Conservation (phyloP, 805 yeast genomes). For the Phaffomyces opuntiae region DNA sequence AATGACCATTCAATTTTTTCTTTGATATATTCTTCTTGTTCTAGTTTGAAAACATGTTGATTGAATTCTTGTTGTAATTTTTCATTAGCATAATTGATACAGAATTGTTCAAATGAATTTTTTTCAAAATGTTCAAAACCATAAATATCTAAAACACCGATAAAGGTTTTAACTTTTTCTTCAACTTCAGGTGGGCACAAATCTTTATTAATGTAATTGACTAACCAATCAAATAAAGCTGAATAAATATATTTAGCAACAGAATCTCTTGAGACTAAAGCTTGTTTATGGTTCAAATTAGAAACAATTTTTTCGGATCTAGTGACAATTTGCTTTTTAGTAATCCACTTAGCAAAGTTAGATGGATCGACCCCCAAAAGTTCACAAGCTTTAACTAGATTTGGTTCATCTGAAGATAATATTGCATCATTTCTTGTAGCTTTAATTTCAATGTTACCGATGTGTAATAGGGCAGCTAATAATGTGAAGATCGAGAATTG, state of each 20-base stretch:
- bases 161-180: constrained; percentile 58
- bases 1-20: constrained; percentile 96
- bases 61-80: constrained; percentile 95
- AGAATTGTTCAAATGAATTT: constrained; percentile 94
- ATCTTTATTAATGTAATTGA: constrained; percentile 72
- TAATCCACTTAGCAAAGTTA: constrained; percentile 81
- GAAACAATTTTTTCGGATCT: constrained; percentile 87
- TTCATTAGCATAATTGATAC: constrained; percentile 95
- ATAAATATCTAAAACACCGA: constrained; percentile 95
- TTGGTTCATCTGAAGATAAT: constrained; percentile 81
- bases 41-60: constrained; percentile 94
- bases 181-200: constrained; percentile 70
- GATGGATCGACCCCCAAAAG: constrained; percentile 72
- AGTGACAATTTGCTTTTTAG: constrained; percentile 87
- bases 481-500: constrained; percentile 70
- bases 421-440: constrained; percentile 82
- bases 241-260: constrained; percentile 92
- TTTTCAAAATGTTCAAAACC: constrained; percentile 95
- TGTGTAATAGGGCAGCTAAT: constrained; percentile 82
- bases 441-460: constrained; percentile 85
- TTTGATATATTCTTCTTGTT: constrained; percentile 88
- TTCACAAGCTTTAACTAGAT: constrained; percentile 72
- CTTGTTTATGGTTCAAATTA: constrained; percentile 74
- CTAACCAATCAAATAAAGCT: constrained; percentile 93
- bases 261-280: constrained; percentile 91